phyloP scores from a whole-genome alignment of 495 filamentous ascomycete species.

The Tuber calosporum region DNA sequence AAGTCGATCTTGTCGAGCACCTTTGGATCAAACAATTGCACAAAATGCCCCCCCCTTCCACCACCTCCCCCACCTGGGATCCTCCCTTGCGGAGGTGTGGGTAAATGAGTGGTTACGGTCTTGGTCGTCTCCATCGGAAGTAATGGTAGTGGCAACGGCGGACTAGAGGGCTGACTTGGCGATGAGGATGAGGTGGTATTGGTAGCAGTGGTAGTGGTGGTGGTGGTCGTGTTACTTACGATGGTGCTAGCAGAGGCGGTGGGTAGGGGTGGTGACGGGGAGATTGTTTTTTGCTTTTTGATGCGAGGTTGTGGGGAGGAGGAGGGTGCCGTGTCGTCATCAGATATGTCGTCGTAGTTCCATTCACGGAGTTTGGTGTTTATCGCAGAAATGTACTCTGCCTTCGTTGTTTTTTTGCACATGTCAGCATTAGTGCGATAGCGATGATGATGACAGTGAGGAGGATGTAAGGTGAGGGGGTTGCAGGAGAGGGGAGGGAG shows the following conservation, averaged over 20 bases:
- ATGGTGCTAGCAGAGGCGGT: constrained; percentile 3
- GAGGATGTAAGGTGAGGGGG: neutral
- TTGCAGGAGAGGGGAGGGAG: neutral
- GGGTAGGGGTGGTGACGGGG: constrained; percentile 4
- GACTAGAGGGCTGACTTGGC: neutral
- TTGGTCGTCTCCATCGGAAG: constrained; percentile 7
- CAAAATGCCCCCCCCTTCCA: neutral
- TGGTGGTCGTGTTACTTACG: neutral
- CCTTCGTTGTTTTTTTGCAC: constrained; percentile 15
- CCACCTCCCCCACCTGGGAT: neutral
- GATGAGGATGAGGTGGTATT: neutral
- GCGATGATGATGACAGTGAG: neutral
- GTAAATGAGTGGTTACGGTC: neutral
- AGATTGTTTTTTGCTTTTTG: constrained; percentile 5
- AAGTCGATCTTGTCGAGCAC: constrained; percentile 30
- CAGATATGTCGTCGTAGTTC: constrained; percentile 36
- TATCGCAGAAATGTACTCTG: constrained; percentile 36
- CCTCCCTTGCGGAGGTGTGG: neutral
- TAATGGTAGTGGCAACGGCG: neutral
- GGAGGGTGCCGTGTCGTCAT: constrained; percentile 17
- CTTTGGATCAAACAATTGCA: constrained; percentile 24
- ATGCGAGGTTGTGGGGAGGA: neutral
- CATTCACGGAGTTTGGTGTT: constrained; percentile 33
- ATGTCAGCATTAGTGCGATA: constrained; percentile 7
- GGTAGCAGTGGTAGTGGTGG: neutral